Percentiles rank a stretch among this genome's conserved stretches.
Evolutionary conservation across 495 filamentous ascomycete species (phyloP).

Genomic region (Aspergillus hancockii): DNA sequence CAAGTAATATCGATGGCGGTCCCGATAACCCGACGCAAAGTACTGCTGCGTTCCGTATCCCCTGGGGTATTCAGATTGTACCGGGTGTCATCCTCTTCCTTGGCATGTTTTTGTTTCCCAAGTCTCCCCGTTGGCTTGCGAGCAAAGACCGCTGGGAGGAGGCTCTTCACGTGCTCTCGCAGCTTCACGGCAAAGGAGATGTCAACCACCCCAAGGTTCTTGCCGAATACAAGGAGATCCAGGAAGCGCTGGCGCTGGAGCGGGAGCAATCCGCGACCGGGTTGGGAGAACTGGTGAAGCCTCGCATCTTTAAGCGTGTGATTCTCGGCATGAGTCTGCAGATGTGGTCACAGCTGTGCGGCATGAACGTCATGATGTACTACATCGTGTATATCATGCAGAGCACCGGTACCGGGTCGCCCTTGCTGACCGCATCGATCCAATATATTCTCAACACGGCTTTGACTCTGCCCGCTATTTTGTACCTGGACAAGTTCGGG

Average conservation of each 20-base stretch:
- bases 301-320: constrained; percentile 68
- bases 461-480: constrained; percentile 61
- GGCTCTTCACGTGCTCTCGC: constrained; percentile 59
- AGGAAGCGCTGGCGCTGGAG: constrained; percentile 24
- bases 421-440: constrained; percentile 69
- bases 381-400: constrained; percentile 79
- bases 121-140: constrained; percentile 75
- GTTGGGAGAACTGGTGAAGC: constrained; percentile 59
- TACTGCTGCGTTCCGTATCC: constrained; percentile 63
- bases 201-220: constrained; percentile 19
- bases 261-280: constrained; percentile 41
- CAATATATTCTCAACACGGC: constrained; percentile 78
- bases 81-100: constrained; percentile 65
- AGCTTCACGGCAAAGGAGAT: constrained; percentile 42
- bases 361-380: constrained; percentile 80
- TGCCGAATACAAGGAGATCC: constrained; percentile 18
- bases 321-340: constrained; percentile 71
- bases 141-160: constrained; percentile 73
- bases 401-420: constrained; percentile 58
- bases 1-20: constrained; percentile 52
- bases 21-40: constrained; percentile 57
- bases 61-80: constrained; percentile 72
- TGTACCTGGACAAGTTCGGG: constrained; percentile 56
- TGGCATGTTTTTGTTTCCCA: constrained; percentile 71
- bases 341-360: constrained; percentile 74